Base-by-base conservation (phyloP, 2,329 filamentous ascomycete genomes). In the Apiospora pterosperma region DNA sequence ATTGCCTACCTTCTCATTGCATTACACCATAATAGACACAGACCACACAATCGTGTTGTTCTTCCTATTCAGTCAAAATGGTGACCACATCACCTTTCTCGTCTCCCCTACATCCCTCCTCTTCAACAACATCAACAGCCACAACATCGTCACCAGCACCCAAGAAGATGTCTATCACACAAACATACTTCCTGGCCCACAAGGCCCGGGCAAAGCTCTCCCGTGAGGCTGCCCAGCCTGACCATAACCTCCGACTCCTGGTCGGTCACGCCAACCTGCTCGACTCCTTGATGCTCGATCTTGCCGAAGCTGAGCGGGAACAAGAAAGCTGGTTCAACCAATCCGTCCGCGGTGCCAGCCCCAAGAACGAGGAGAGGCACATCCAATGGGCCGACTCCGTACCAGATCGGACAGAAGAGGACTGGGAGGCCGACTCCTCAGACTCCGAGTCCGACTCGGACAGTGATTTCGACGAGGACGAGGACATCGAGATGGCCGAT, bases 271-370 rank as follows among this genome's bases (percentile, higher is more conserved):
- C 96, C 83, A 99, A 98, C 86, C 90, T 98, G 59, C 92, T 99
- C 78, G 96, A 99, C 82, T 90, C 90, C 44, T 84, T 99, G 76
- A 98, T 98, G 96, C 87, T 96, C 71, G 84, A 87, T 76, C 92
- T 99, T 66, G 92, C 93, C 79, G 92, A 97, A 66, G 95, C 95
- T 76, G 96, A 98, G 85, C 88, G 90, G 73, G 93, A 97, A 79
- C 96, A 98, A 81, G 95, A 98, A 81, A 90, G 88, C 70, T 97
- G 94, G 94, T 98, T 97, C 90, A 96, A 97, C 87, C 91, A 93
- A 79, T 96, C 93, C 67, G 92, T 97, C 79, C 90, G 88, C 77
- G 91, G 90, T 74, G 91, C 91, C 71, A 84, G 84, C 76, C 85
- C 72, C 65, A 73, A 72, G 72, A 74, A 81, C 34, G 48, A 55